Evolutionary conservation across 164 flowering plant species (phyloP).

Genomic region (Tinospora cordifolia): DNA sequence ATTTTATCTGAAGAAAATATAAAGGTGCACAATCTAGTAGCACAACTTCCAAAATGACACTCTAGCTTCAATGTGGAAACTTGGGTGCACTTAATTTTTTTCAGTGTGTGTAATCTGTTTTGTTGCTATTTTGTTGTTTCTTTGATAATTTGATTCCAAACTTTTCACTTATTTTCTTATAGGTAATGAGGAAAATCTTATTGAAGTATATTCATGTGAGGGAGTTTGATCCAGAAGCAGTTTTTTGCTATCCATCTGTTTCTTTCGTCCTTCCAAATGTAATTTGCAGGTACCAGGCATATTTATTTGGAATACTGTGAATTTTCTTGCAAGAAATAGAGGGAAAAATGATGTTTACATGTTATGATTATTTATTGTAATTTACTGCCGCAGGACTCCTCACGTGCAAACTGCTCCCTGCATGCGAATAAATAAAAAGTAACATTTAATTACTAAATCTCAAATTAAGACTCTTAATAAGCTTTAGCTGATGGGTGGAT

Average conservation of each 20-base stretch:
- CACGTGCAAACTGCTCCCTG: too few relatives aligned
- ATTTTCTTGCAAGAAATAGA: not conserved
- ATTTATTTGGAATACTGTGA: not conserved
- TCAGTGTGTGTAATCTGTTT: not conserved
- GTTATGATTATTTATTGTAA: not conserved
- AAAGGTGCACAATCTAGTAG: too few relatives aligned
- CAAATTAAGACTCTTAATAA: too few relatives aligned
- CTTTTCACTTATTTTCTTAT: constrained; percentile 9
- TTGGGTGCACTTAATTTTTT: not conserved
- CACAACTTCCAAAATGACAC: too few relatives aligned
- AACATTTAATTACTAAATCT: too few relatives aligned
- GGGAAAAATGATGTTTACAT: not conserved
- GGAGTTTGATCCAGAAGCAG: constrained; percentile 92
- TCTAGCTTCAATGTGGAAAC: too few relatives aligned
- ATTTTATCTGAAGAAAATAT: too few relatives aligned
- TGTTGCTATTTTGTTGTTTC: not conserved
- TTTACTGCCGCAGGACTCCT: too few relatives aligned
- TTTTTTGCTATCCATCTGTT: constrained; percentile 44
- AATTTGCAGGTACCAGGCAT: constrained; percentile 74
- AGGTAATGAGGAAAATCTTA: constrained; percentile 88
- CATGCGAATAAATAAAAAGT: too few relatives aligned
- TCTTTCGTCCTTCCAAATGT: constrained; percentile 80
- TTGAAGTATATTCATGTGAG: constrained; percentile 56
- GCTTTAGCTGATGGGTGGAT: too few relatives aligned
- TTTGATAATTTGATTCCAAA: not conserved